These are phyloP conservation scores for Sporormia fimetaria DNA, from an alignment of 495 filamentous ascomycete genomes.

Conservation along the genomic window DNA sequence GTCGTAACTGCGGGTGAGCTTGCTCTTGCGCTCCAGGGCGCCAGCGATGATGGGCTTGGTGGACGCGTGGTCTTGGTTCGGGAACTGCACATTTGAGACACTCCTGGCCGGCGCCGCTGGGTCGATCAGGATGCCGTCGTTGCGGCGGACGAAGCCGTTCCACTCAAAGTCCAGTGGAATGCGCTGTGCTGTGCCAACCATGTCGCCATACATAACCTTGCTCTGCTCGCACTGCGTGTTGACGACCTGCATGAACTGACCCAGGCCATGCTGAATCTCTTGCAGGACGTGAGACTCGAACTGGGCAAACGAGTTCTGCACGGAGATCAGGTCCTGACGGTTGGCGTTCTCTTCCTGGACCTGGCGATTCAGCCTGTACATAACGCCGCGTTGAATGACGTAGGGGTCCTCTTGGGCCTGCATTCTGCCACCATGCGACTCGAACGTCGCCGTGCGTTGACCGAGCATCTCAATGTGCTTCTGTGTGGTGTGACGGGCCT, in stretches of 20 bases:
- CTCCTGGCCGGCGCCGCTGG: slow-evolving; percentile 59
- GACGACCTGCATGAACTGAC: slow-evolving; percentile 65
- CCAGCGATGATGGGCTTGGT: slow-evolving; percentile 81
- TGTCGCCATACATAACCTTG: slow-evolving; percentile 66
- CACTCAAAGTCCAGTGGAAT: slow-evolving; percentile 89
- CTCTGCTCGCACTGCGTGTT: slow-evolving; percentile 70
- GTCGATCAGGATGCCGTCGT: slow-evolving; percentile 62
- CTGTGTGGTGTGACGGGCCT: slow-evolving; percentile 74
- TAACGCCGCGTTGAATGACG: slow-evolving; percentile 66
- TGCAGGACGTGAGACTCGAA: slow-evolving; percentile 82
- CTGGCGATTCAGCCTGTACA: slow-evolving; percentile 79
- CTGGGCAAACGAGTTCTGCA: slow-evolving; percentile 76
- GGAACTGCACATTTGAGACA: slow-evolving; percentile 62
- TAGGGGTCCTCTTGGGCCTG: slow-evolving; percentile 73
- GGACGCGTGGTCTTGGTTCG: slow-evolving; percentile 73
- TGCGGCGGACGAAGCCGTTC: slow-evolving; percentile 65
- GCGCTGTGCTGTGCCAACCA: slow-evolving; percentile 62
- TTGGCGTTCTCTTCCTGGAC: slow-evolving; percentile 91
- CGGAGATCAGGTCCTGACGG: slow-evolving; percentile 72
- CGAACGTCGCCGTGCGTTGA: slow-evolving; percentile 64
- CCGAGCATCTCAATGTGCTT: slow-evolving; percentile 92
- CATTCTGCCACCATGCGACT: slow-evolving; percentile 55
- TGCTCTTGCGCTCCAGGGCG: slow-evolving; percentile 66
- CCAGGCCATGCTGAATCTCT: slow-evolving; percentile 70
- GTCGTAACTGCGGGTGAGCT: slow-evolving; percentile 57